Base-by-base conservation (phyloP, 352 stramenopile genomes). In the Phytopythium sindhum region DNA sequence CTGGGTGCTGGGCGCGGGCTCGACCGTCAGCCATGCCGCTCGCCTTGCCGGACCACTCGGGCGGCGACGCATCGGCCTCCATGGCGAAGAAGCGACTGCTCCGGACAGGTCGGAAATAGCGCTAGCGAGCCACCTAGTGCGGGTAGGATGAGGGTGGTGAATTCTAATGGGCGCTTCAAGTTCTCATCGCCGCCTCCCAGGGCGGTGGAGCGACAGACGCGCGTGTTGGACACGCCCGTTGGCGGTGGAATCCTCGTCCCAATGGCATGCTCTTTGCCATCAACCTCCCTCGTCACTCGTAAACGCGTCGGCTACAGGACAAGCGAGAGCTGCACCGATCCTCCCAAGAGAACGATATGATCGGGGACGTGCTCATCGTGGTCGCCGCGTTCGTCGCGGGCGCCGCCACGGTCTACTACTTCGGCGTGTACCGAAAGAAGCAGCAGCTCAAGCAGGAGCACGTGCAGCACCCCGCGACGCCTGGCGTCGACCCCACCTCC, bases 381-480 rank as follows among this genome's bases (percentile, higher is more conserved):
- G 0, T 61, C 2, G 55, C 41, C 31, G 55, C 55, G 37, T 61
- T 51, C 39, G 39, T 26, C 10, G 37, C 39, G 2, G 55, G 55
- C 26, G 55, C 35, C 55, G 55, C n/a, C 37, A 52, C 15, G 31
- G 17, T 19, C 14, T 61, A 48, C 23, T 61, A 39, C 55, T 4
- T 50, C 7, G 55, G 21, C 26, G 55, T 51, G 21, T 61, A 61
- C 55, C 17, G 29, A 5, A 56, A 56, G 51, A n/a, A 57, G 51
- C 28, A 28, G 28, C 37, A 37, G 23, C 23, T 9, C 35, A 50
- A 51, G 55, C n/a, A 61, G 55, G 37, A 52, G 24, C 23, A 39
- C 23, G 26, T n/a, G 24, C 37, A 39, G 55, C 21, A 31, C 1
- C 33, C 53, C 7, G 53, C 12, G 53, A 59, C 53, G 12, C 53